A percentile compares a stretch with the other conserved stretches of the same genome.
phyloP scores from a whole-genome alignment of 192 early-diverging fungal species.

The Podila epicladia region DNA sequence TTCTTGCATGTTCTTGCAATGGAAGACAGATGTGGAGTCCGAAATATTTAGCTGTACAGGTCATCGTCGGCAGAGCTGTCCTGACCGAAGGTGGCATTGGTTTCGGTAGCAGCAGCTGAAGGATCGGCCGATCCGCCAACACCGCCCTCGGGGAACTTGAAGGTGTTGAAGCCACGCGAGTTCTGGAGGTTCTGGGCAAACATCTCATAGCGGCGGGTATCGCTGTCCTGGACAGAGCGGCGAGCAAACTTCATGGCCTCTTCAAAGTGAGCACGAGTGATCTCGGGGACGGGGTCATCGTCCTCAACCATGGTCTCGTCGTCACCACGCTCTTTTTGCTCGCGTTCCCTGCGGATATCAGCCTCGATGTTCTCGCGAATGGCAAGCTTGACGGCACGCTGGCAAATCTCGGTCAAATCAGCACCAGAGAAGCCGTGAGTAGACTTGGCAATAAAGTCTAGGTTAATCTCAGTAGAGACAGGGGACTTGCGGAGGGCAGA shows the following conservation, averaged over 20 bases:
- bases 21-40: not conserved
- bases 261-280: constrained; percentile 97
- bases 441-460: constrained; percentile 85
- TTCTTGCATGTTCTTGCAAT: not conserved
- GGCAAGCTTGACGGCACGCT: constrained; percentile 96
- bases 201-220: constrained; percentile 99
- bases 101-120: constrained; percentile 39
- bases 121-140: constrained; percentile 54
- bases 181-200: constrained; percentile 99
- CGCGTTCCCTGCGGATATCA: constrained; percentile 80
- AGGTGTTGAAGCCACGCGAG: constrained; percentile 91
- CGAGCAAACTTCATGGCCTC: constrained; percentile 99
- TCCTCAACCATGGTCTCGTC: constrained; percentile 83
- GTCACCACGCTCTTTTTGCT: constrained; percentile 80
- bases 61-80: constrained; percentile 78
- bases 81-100: constrained; percentile 68
- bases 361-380: constrained; percentile 96
- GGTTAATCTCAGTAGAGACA: constrained; percentile 80
- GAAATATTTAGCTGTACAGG: constrained; percentile 74
- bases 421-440: constrained; percentile 98
- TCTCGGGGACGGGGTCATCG: constrained; percentile 87
- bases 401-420: constrained; percentile 98
- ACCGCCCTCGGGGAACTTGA: constrained; percentile 93
- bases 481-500: constrained; percentile 96
- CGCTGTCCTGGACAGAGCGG: constrained; percentile 93